Evolutionary conservation across 352 stramenopile species (phyloP), one percentile per base, ranked within the genome.

Genomic region (Phytophthora megakarya): DNA sequence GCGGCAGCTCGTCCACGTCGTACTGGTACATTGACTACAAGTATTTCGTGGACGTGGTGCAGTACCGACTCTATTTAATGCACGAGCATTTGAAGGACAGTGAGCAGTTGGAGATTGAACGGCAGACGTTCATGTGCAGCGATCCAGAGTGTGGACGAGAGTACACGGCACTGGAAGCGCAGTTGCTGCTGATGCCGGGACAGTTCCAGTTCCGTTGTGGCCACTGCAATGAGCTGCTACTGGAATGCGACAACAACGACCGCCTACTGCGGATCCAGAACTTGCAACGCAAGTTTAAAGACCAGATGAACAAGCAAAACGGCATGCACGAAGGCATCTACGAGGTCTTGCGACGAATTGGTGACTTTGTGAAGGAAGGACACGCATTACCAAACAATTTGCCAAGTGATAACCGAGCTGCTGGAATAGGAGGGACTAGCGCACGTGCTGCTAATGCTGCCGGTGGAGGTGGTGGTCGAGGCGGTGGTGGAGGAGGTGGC

Each of bases 11-110:
- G 37, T 95, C 87, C 50, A 93, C 84, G 42, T 93, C 86, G 49
- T 96, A 96, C 66, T 96, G 88, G 87, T 95, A 96, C 75, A 96
- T 96, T 74, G 88, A 96, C 78, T 96, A 95, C 82, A 96, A 96
- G 67, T 93, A 96, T 70, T 95, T 96, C 73, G 85, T 94, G 42
- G 86, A 96, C 59, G 86, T 96, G 54, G 85, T 96, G 55, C 84
- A 92, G 64, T 96, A 91, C 57, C 86, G 88, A 11, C 73, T 96
- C 18, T 96, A 93, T 67, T 53, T 95, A 38, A 96, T 96, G 78
- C 81, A 92, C 55, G 84, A 95, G 55, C 81, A 93, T 37, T 61
- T 96, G 1, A 95, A 93, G 58, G 86, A 95, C 60, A 87, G 69
- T 55, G 88, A 96, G 60, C 86, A 93, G 59, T 59, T 94, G 1